Evolutionary conservation across 2,329 filamentous ascomycete species (phyloP).

Genomic region (Beauveria scarabaeidicola): DNA sequence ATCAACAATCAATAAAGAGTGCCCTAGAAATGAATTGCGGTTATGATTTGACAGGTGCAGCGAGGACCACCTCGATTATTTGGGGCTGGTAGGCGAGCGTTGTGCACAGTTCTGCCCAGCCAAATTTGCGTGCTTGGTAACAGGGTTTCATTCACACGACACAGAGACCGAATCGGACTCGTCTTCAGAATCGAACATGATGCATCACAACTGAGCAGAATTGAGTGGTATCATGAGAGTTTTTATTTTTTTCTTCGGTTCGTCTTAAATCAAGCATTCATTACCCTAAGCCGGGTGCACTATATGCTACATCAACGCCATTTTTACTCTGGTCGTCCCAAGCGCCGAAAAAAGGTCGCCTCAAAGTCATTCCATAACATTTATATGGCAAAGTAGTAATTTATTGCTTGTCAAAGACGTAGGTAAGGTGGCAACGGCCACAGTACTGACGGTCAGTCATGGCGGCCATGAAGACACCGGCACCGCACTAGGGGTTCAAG

Average conservation of each 20-base stretch:
- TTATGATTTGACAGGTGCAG: neutral
- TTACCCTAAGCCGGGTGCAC: slow-evolving; percentile 32
- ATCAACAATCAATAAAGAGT: neutral
- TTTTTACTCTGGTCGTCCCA: slow-evolving; percentile 20
- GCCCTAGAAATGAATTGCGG: neutral
- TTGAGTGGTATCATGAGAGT: slow-evolving; percentile 15
- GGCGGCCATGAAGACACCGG: slow-evolving; percentile 99
- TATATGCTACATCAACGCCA: slow-evolving; percentile 37
- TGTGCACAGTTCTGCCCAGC: neutral
- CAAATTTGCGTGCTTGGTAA: no score
- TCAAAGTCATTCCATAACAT: slow-evolving; percentile 13
- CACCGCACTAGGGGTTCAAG: slow-evolving; percentile 65
- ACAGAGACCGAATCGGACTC: no score
- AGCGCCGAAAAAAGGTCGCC: slow-evolving; percentile 10
- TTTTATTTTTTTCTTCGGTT: slow-evolving; percentile 5
- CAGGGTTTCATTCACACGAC: neutral
- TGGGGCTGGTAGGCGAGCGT: neutral
- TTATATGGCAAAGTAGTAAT: slow-evolving; percentile 13
- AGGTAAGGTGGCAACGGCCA: slow-evolving; percentile 63
- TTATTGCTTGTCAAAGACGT: slow-evolving; percentile 64
- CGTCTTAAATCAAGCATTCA: slow-evolving; percentile 27
- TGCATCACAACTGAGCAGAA: neutral
- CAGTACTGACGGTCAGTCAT: slow-evolving; percentile 99
- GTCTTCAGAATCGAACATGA: neutral
- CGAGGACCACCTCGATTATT: neutral